Evolutionary conservation across 768 basidiomycete genomes (phyloP).

Genomic region (Sarcodon aspratus): DNA sequence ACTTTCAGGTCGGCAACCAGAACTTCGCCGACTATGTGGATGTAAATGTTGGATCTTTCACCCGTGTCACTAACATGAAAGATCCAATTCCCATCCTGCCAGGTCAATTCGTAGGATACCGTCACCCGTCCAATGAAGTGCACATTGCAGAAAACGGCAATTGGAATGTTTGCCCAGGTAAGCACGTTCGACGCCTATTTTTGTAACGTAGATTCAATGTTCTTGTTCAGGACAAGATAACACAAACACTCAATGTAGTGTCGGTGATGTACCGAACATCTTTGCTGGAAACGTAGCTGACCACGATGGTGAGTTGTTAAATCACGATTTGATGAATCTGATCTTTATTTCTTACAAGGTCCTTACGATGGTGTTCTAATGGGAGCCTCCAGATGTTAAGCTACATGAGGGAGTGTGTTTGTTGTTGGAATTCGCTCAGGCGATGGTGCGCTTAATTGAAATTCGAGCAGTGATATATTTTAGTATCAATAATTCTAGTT

Average conservation of each 20-base stretch:
- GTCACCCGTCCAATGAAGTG: constrained; percentile 29
- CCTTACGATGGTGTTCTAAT: constrained; percentile 25
- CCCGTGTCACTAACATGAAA: constrained; percentile 42
- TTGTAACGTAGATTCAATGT: constrained; percentile 27
- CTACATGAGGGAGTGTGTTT: too few relatives aligned
- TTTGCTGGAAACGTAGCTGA: constrained; percentile 29
- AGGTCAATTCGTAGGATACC: constrained; percentile 29
- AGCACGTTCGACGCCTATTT: constrained; percentile 48
- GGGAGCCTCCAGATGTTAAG: neutral
- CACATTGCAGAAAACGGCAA: constrained; percentile 28
- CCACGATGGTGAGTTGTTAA: constrained; percentile 21
- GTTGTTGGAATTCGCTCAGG: too few relatives aligned
- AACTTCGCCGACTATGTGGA: constrained; percentile 50
- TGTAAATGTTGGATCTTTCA: constrained; percentile 25
- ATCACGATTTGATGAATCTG: too few relatives aligned
- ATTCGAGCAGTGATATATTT: too few relatives aligned
- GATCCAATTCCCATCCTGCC: constrained; percentile 26
- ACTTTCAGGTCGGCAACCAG: constrained; percentile 37
- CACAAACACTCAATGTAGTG: constrained; percentile 32
- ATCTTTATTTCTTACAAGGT: constrained; percentile 15
- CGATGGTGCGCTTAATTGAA: too few relatives aligned
- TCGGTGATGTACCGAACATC: constrained; percentile 41
- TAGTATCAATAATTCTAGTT: too few relatives aligned
- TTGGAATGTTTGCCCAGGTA: constrained; percentile 47
- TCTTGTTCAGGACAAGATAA: constrained; percentile 45